Conservation (phyloP, 768 basidiomycete genomes). For the Pleurotus tuber-regium region DNA sequence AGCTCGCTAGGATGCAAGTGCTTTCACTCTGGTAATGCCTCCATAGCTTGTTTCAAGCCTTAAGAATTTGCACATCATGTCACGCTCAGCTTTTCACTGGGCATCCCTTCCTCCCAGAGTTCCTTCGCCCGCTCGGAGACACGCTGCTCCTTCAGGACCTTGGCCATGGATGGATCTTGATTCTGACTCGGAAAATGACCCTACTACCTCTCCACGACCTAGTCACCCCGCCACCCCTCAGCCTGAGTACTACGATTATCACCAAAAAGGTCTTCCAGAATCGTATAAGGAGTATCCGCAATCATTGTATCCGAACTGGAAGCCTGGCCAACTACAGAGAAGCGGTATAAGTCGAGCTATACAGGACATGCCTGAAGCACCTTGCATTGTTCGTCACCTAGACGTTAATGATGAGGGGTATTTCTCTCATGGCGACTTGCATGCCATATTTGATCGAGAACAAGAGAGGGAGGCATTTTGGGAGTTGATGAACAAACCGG, state of each 20-base stretch:
- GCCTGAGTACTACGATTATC: not conserved
- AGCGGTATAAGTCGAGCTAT: slow-evolving; percentile 29
- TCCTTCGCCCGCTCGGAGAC: slow-evolving; percentile 32
- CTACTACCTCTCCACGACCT: not conserved
- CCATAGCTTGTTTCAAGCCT: no score
- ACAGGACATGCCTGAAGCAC: slow-evolving; percentile 15
- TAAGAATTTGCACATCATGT: not conserved
- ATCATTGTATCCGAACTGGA: slow-evolving; percentile 1
- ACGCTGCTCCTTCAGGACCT: slow-evolving; percentile 40
- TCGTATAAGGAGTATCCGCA: slow-evolving; percentile 25
- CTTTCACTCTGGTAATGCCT: no score
- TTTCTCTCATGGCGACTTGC: slow-evolving; percentile 20
- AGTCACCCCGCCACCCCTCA: slow-evolving; percentile 1
- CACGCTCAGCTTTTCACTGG: not conserved
- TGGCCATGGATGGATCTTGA: slow-evolving; percentile 16
- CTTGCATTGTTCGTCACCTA: slow-evolving; percentile 33
- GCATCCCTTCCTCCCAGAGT: slow-evolving; percentile 22
- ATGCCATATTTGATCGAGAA: slow-evolving; percentile 20
- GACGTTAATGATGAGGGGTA: slow-evolving; percentile 35
- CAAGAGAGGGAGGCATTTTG: slow-evolving; percentile 27
- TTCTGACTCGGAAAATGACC: not conserved
- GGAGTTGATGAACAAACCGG: slow-evolving; percentile 28
- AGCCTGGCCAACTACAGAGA: not conserved
- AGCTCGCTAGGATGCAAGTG: no score
- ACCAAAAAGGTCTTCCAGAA: not conserved